Evolutionary conservation across 352 stramenopile genomes (phyloP).

Genomic region (Phytophthora chlamydospora): DNA sequence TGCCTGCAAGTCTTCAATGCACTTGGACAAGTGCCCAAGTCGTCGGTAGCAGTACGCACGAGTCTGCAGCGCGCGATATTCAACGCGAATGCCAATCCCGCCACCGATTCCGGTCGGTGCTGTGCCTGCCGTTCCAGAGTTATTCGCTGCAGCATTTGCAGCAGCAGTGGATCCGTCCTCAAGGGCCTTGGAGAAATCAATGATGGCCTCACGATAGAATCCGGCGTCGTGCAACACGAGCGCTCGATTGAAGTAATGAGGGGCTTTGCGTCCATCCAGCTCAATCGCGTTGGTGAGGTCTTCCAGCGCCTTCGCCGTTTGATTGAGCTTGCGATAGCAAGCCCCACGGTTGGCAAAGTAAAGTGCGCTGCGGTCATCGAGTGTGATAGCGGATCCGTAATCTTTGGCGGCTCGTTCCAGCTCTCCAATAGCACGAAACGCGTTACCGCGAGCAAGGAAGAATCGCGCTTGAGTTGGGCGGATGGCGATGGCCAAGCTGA

Average conservation of each 20-base stretch:
- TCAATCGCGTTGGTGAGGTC: constrained; percentile 77
- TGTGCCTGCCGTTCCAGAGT: background rate
- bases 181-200: constrained; percentile 78
- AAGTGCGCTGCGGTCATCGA: constrained; percentile 70
- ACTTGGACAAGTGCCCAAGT: constrained; percentile 63
- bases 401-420: constrained; percentile 67
- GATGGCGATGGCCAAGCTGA: constrained; percentile 78
- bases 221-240: constrained; percentile 69
- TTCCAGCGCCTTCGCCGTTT: constrained; percentile 60
- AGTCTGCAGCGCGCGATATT: constrained; percentile 73
- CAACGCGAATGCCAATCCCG: constrained; percentile 56
- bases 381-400: constrained; percentile 58
- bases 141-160: constrained; percentile 9
- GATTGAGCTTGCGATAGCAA: constrained; percentile 77
- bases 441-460: constrained; percentile 76
- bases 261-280: constrained; percentile 71
- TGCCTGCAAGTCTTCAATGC: constrained; percentile 73
- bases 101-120: background rate
- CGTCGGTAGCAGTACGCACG: constrained; percentile 71
- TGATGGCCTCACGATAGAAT: constrained; percentile 71
- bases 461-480: constrained; percentile 73
- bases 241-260: constrained; percentile 80
- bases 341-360: constrained; percentile 79
- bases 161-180: constrained; percentile 56
- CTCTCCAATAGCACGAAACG: constrained; percentile 74